A percentile compares a stretch with the other conserved stretches of the same genome.
These are phyloP conservation scores for Barnettozyma californica DNA, from an alignment of 805 yeast genomes.

Conservation along the genomic window DNA sequence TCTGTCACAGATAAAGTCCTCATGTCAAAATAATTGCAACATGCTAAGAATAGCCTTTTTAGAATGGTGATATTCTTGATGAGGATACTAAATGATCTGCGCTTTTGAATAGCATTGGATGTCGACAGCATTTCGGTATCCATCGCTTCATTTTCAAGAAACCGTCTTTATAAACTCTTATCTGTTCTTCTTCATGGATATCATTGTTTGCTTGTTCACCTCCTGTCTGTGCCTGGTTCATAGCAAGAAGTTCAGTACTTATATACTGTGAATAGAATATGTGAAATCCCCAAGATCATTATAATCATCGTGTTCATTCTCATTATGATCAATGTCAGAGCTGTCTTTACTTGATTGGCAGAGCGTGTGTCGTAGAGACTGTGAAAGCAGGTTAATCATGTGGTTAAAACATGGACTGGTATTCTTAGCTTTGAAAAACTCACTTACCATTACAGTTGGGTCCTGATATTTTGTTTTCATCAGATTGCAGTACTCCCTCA, in stretches of 20 bases:
- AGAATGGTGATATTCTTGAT: background rate
- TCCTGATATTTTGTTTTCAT: background rate
- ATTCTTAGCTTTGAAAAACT: background rate
- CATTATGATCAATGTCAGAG: background rate
- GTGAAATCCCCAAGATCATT: background rate
- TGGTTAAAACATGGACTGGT: background rate
- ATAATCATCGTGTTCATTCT: background rate
- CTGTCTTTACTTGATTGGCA: background rate
- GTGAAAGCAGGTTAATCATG: background rate
- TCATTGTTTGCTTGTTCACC: background rate
- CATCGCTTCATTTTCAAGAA: background rate
- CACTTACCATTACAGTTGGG: background rate
- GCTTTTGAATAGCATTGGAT: background rate
- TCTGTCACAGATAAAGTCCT: background rate
- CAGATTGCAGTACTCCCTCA: background rate
- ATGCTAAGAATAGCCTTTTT: background rate
- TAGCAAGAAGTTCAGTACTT: background rate
- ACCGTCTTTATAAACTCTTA: background rate
- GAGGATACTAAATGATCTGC: background rate
- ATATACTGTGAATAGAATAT: background rate
- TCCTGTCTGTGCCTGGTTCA: background rate
- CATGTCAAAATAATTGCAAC: background rate
- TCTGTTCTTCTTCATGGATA: background rate
- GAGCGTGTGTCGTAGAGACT: background rate
- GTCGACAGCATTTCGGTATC: background rate